Evolutionary conservation across 805 yeast species (phyloP).

Genomic region (Starmerella bombi): DNA sequence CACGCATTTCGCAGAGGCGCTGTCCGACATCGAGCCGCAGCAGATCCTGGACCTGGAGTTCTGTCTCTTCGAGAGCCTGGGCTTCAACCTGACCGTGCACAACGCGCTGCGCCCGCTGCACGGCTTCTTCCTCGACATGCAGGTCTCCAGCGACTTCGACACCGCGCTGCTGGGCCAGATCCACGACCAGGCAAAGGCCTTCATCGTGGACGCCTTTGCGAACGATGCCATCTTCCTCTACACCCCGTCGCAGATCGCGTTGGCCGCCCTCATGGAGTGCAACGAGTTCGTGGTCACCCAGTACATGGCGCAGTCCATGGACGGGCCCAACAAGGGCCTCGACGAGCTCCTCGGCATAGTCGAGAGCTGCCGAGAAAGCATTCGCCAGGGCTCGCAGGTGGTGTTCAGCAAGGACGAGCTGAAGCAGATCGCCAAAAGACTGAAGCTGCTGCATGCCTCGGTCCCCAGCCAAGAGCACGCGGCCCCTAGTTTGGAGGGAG

Average conservation of each 20-base stretch:
- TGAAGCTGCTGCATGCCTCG: constrained; percentile 20
- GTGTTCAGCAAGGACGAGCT: constrained; percentile 24
- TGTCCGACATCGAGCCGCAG: constrained; percentile 40
- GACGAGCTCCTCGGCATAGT: constrained; percentile 21
- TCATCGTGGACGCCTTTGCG: constrained; percentile 53
- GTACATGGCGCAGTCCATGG: constrained; percentile 53
- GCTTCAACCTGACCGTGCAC: constrained; percentile 72
- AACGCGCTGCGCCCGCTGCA: constrained; percentile 84
- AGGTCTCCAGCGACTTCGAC: constrained; percentile 35
- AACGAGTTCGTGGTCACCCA: constrained; percentile 51
- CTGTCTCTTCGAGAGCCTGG: constrained; percentile 52
- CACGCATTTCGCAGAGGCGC: constrained; percentile 57
- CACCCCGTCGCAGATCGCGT: constrained; percentile 92
- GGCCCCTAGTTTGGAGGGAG: too few relatives aligned
- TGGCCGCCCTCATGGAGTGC: constrained; percentile 63
- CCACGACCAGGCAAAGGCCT: constrained; percentile 56
- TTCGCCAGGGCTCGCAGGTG: constrained; percentile 16
- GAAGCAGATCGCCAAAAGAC: constrained; percentile 26
- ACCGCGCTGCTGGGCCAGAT: constrained; percentile 46
- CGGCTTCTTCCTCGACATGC: constrained; percentile 88
- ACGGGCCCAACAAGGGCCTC: constrained; percentile 19
- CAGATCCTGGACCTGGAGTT: constrained; percentile 72
- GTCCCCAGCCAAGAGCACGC: too few relatives aligned
- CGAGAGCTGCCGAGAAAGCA: constrained; percentile 21
- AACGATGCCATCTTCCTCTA: constrained; percentile 65